Evolutionary conservation across 2,329 filamentous ascomycete genomes (phyloP).

Genomic region (Neoscytalidium dimidiatum): DNA sequence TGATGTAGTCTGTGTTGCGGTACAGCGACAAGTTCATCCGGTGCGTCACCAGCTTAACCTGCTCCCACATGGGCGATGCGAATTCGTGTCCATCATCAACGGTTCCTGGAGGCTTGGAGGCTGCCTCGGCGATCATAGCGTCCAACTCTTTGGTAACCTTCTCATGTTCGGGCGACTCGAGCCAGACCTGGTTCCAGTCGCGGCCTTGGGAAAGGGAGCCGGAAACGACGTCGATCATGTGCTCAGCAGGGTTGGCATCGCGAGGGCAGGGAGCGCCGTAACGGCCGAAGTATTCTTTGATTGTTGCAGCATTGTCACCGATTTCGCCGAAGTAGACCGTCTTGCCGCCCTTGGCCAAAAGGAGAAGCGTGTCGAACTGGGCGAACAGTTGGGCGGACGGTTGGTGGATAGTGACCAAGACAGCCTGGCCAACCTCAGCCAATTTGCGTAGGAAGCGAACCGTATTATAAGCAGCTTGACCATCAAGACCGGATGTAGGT

Average conservation of each 20-base stretch:
- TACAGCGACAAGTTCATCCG: constrained; percentile 58
- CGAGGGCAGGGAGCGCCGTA: constrained; percentile 57
- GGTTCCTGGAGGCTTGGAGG: constrained; percentile 37
- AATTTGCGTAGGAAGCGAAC: constrained; percentile 73
- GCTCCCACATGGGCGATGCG: constrained; percentile 33
- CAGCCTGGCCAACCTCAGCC: constrained; percentile 74
- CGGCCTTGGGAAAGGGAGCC: constrained; percentile 23
- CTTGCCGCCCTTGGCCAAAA: constrained; percentile 72
- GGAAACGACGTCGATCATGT: constrained; percentile 72
- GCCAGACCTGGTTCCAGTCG: constrained; percentile 43
- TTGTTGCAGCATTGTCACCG: constrained; percentile 66
- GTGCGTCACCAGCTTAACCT: constrained; percentile 33
- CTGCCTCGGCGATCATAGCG: constrained; percentile 39
- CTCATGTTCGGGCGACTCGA: constrained; percentile 34
- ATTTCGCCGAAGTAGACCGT: constrained; percentile 85
- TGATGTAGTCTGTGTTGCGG: constrained; percentile 64
- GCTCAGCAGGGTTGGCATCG: constrained; percentile 61
- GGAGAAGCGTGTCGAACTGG: constrained; percentile 76
- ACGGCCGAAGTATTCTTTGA: constrained; percentile 56
- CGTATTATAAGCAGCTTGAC: constrained; percentile 70
- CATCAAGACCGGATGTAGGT: constrained; percentile 71
- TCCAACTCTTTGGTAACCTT: constrained; percentile 41
- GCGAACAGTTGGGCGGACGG: constrained; percentile 79
- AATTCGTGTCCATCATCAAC: constrained; percentile 43
- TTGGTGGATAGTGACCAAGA: constrained; percentile 85